Evolutionary conservation across 2,329 filamentous ascomycete species (phyloP), one percentile per base, ranked within the genome.

Genomic region (Capronia coronata): DNA sequence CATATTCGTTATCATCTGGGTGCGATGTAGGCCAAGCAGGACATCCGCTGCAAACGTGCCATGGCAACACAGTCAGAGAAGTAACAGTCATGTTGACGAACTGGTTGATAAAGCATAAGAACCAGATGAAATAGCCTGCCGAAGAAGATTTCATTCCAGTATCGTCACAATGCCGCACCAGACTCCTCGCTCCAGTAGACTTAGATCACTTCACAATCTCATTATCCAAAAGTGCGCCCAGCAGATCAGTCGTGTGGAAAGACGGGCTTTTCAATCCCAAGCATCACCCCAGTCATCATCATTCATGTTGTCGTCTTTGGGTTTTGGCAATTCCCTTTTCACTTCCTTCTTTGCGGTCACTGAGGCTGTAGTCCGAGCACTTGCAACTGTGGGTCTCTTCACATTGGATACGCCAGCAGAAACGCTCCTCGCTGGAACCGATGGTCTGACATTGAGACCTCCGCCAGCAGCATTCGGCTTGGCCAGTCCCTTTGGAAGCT

Each of bases 401-500:
- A 48, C 21, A 21, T 58, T 54, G 7, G 56, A 53, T 14, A 56
- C 13, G 7, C 57, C 60, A 27, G 60, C 65, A 8, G 63, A 67
- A 19, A 65, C 57, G 41, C 68, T 67, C 50, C 72, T 66, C 50
- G 65, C 65, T 2, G 64, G 58, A 8, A 62, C 62, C 57, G 66
- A 56, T 32, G 68, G 64, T 50, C 64, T 56, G 22, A 43, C 56
- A 29, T 55, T 51, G 16, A 67, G 62, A 52, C 69, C 69, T 8
- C 43, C 43, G 18, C 19, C 45, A 19, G 64, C 59, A 7, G 65
- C 59, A 11, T 65, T 57, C 1, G 68, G 62, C 68, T 94, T 95
- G 1, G 74, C 70, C 21, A 97, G 66, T 0, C 91, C 91, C 68
- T 94, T 98, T 0, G 91, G 90, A 47, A 97, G 65, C 2, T 83